Conservation (phyloP, 2,329 filamentous ascomycete genomes). For the Hymenoscyphus salicellus region DNA sequence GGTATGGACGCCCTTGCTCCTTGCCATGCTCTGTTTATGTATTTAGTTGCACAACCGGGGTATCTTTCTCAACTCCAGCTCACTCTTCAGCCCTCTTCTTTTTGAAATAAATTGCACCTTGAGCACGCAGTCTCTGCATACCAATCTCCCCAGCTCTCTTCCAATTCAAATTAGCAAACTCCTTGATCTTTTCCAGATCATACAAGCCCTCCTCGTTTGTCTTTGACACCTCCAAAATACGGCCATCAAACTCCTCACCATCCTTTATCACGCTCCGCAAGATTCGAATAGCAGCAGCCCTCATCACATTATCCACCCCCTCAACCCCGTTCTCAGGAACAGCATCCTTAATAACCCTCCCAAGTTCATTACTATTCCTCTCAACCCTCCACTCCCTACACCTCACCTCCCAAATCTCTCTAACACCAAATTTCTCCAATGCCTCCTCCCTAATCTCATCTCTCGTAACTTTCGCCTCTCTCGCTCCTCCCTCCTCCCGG, state of each 20-base stretch:
- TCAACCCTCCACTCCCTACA: slow-evolving; percentile 43
- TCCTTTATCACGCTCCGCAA: slow-evolving; percentile 52
- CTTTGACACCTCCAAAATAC: slow-evolving; percentile 32
- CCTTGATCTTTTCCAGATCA: slow-evolving; percentile 40
- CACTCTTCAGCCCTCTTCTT: slow-evolving; percentile 9
- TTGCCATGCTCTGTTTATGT: neutral
- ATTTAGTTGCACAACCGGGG: neutral
- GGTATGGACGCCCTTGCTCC: neutral
- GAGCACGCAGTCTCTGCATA: slow-evolving; percentile 29
- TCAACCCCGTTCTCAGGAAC: slow-evolving; percentile 32
- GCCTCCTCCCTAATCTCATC: slow-evolving; percentile 51
- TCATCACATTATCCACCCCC: slow-evolving; percentile 23
- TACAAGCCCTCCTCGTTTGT: slow-evolving; percentile 44
- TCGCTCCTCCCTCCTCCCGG: slow-evolving; percentile 40
- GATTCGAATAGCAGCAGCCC: slow-evolving; percentile 38
- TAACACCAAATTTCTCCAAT: slow-evolving; percentile 49
- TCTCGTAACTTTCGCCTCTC: slow-evolving; percentile 35
- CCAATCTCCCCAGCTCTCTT: slow-evolving; percentile 39
- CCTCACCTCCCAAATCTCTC: slow-evolving; percentile 44
- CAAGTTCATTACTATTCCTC: slow-evolving; percentile 44
- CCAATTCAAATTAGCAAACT: slow-evolving; percentile 44
- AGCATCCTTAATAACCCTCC: slow-evolving; percentile 43
- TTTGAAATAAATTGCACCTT: slow-evolving; percentile 19
- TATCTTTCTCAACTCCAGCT: neutral
- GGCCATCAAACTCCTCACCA: slow-evolving; percentile 41